Percentiles rank a stretch among this genome's conserved stretches.
Evolutionary conservation across 331 rosid species (phyloP).

Genomic region (Dryas integrifolia): DNA sequence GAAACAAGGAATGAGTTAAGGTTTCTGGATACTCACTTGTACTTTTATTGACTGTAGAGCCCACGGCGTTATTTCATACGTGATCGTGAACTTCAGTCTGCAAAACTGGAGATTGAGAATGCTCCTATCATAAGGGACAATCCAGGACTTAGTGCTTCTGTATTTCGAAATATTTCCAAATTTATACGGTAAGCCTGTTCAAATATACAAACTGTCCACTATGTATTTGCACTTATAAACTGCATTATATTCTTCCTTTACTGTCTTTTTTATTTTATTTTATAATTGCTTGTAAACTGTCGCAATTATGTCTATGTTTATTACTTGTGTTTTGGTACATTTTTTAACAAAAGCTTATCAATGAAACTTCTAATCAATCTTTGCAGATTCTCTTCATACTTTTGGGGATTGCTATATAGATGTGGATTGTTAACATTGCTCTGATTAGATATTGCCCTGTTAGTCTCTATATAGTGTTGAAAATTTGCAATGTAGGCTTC

Average conservation of each 20-base stretch:
- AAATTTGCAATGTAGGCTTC: not conserved
- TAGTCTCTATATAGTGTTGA: not conserved
- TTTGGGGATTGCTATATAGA: not conserved
- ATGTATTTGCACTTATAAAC: not conserved
- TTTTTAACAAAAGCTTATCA: not conserved
- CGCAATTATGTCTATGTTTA: not conserved
- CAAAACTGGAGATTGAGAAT: conserved; percentile 58
- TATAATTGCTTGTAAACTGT: not conserved
- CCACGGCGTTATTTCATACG: conserved; percentile 48
- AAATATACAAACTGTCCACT: not conserved
- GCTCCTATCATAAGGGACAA: conserved; percentile 39
- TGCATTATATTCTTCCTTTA: conserved; percentile 2
- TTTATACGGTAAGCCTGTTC: conserved; percentile 55
- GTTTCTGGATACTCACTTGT: conserved; percentile 35
- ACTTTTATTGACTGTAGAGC: conserved; percentile 46
- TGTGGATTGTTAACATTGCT: not conserved
- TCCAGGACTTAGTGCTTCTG: conserved; percentile 53
- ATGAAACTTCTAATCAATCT: not conserved
- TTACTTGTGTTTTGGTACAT: not conserved
- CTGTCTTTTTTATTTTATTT: not conserved
- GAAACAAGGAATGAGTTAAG: conserved; percentile 20
- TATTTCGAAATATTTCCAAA: conserved; percentile 61
- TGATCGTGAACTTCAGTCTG: conserved; percentile 65
- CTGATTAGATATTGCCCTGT: not conserved
- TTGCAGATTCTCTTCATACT: not conserved